Evolutionary conservation across 169 alveolate genomes (phyloP), one percentile per base, ranked within the genome.

Genomic region (Eimeria maxima): DNA sequence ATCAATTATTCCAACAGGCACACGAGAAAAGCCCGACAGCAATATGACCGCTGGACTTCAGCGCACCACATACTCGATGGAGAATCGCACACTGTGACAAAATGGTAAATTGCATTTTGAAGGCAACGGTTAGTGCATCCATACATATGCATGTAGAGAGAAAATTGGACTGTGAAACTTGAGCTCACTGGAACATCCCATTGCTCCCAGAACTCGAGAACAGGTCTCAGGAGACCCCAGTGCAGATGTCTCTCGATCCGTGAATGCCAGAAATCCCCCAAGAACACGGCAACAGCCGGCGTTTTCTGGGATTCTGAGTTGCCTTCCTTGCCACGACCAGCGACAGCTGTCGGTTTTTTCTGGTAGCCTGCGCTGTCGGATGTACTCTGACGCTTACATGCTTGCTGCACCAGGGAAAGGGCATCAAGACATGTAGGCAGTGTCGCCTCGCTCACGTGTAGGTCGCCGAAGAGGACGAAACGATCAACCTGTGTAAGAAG

Each of bases 141-240:
- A 57, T 57, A 57, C 20, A 57, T 57, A 57, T 57, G 2, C n/a
- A 57, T 57, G n/a, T 57, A 53, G 0, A 57, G 14, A 65, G 14
- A 65, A 76, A 14, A 8, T 6, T 8, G 88, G 20, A 47, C 8
- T 22, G 88, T 20, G 33, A 63, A 44, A 47, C 18, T 47, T 83
- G 94, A 10, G n/a, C 94, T 87, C 94, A 87, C 94, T 45, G 94
- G 94, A 60, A 87, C 20, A 45, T 87, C 94, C 94, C 94, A 87
- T 8, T 87, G 94, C 50, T 65, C 65, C 94, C 94, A 87, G 63
- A 87, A 87, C 47, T 87, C 94, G 83, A 87, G 83, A 16, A 87
- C 50, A 22, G 94, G 94, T 38, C 94, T 60, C 29, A 87, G 94
- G 57, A 87, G 83, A 33, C 94, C 94, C 94, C 94, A 87, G 65